A percentile compares a stretch with the other conserved stretches of the same genome.
These are phyloP conservation scores for Sindora glabra DNA, from an alignment of 306 rosid genomes.

Conservation along the genomic window DNA sequence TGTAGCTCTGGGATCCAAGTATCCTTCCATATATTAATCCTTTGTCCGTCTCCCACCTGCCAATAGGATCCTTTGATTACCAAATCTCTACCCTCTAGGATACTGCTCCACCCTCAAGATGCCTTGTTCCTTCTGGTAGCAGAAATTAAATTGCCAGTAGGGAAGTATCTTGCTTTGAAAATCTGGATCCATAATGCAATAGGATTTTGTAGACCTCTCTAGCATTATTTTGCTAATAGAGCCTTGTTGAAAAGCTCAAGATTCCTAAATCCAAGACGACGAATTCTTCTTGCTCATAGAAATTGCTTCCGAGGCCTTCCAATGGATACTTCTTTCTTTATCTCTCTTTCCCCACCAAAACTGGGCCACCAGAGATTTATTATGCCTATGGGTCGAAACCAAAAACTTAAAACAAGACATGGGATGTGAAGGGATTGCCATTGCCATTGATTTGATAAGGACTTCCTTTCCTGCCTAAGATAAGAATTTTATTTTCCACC, in stretches of 20 bases:
- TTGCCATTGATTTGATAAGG: background rate
- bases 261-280: no score
- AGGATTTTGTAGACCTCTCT: background rate
- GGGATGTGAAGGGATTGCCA: background rate
- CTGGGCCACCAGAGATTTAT: background rate
- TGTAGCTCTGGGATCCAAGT: background rate
- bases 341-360: no score
- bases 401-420: background rate
- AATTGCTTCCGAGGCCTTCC: no score
- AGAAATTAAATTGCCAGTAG: background rate
- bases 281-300: no score
- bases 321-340: no score
- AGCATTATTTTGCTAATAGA: background rate
- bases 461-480: background rate
- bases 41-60: background rate
- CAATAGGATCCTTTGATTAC: background rate
- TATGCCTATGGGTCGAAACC: background rate
- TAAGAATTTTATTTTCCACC: background rate
- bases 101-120: background rate
- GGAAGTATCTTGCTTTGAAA: background rate
- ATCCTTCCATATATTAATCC: background rate
- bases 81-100: no score
- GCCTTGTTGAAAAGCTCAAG: background rate
- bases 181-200: background rate
- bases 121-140: background rate